These are phyloP conservation scores for Tympanopsis confertula DNA, from an alignment of 2,329 filamentous ascomycete genomes.

Conservation along the genomic window DNA sequence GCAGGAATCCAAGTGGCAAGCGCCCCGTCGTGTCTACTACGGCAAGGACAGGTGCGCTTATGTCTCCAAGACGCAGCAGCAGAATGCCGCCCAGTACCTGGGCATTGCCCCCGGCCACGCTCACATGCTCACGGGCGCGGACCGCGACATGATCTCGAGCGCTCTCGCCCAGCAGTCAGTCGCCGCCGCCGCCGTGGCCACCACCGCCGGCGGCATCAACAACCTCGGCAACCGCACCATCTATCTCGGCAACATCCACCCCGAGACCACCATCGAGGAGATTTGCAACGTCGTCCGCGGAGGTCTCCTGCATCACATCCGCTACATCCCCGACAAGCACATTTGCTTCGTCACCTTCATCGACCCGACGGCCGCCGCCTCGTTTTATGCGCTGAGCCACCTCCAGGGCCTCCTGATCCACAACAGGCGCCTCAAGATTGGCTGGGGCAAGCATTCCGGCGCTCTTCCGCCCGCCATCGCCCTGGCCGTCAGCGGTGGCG, in stretches of 20 bases:
- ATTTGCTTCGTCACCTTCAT: slow-evolving; percentile 99
- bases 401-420: slow-evolving; percentile 98
- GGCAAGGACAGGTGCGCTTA: slow-evolving; percentile 98
- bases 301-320: slow-evolving; percentile 90
- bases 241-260: slow-evolving; percentile 96
- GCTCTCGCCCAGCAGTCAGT: slow-evolving; percentile 95
- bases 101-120: slow-evolving; percentile 95
- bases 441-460: slow-evolving; percentile 98
- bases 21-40: slow-evolving; percentile 91
- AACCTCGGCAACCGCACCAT: slow-evolving; percentile 96
- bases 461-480: slow-evolving; percentile 92
- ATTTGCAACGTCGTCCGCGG: slow-evolving; percentile 98
- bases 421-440: slow-evolving; percentile 93
- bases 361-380: slow-evolving; percentile 91
- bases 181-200: slow-evolving; percentile 89
- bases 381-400: slow-evolving; percentile 95
- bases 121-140: slow-evolving; percentile 88
- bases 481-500: slow-evolving; percentile 86
- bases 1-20: slow-evolving; percentile 93
- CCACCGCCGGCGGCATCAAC: slow-evolving; percentile 89
- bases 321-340: slow-evolving; percentile 98
- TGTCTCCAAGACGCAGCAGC: slow-evolving; percentile 98
- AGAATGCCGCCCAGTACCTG: slow-evolving; percentile 95
- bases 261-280: slow-evolving; percentile 96
- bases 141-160: slow-evolving; percentile 95